These are phyloP conservation scores for Phaffia tasmanica DNA, from an alignment of 768 basidiomycete species.

Conservation along the genomic window DNA sequence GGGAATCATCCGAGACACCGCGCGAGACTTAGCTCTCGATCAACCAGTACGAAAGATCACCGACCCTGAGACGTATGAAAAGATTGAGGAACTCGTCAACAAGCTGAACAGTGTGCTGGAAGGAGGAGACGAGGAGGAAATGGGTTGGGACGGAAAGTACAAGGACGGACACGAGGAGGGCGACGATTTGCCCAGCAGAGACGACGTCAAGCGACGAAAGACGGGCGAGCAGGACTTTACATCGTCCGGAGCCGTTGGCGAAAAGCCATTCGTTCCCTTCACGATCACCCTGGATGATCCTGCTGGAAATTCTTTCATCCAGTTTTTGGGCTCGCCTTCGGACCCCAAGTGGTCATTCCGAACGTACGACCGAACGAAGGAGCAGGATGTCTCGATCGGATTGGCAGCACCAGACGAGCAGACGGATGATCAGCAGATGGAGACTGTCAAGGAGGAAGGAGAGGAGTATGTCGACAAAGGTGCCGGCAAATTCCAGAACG, in stretches of 20 bases:
- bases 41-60: conserved; percentile 66
- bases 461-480: conserved; percentile 29
- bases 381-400: conserved; percentile 73
- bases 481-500: conserved; percentile 38
- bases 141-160: conserved; percentile 34
- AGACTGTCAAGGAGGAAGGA: conserved; percentile 25
- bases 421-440: conserved; percentile 31
- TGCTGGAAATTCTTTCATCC: conserved; percentile 90
- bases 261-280: conserved; percentile 54
- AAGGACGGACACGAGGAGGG: conserved; percentile 35
- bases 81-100: conserved; percentile 65
- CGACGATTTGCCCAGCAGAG: conserved; percentile 40
- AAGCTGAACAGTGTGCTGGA: conserved; percentile 37
- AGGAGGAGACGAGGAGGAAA: conserved; percentile 32
- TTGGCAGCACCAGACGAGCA: conserved; percentile 42
- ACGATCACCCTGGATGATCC: conserved; percentile 84
- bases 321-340: conserved; percentile 70
- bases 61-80: conserved; percentile 56
- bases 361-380: conserved; percentile 62
- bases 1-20: conserved; percentile 72
- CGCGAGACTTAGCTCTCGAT: conserved; percentile 64
- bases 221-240: conserved; percentile 11
- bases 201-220: conserved; percentile 20
- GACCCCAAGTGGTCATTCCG: conserved; percentile 89
- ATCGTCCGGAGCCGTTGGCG: neutral